Evolutionary conservation across 169 alveolate species (phyloP).

Genomic region (Plasmodium coatneyi): DNA sequence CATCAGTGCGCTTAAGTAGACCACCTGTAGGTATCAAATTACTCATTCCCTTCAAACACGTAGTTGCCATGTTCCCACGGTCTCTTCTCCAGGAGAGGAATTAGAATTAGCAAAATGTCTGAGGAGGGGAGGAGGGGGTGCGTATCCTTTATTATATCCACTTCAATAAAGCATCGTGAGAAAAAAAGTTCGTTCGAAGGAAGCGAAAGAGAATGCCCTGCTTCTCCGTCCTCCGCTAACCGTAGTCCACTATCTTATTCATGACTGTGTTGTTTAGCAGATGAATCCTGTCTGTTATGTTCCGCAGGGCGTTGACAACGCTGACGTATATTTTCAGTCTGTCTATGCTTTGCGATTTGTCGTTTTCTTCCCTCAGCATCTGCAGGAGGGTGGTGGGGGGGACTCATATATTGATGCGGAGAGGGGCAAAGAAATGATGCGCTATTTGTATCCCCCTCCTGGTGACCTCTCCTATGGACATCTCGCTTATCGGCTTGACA

Average conservation of each 20-base stretch:
- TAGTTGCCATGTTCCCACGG: constrained; percentile 61
- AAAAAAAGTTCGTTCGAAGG: not conserved
- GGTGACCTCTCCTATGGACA: constrained; percentile 58
- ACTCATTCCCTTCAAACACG: constrained; percentile 67
- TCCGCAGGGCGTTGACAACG: constrained; percentile 30
- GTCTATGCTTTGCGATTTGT: constrained; percentile 48
- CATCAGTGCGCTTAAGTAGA: not conserved
- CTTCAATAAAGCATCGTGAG: not conserved
- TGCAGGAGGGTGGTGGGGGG: not conserved
- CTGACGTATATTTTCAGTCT: constrained; percentile 43
- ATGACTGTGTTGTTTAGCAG: constrained; percentile 57
- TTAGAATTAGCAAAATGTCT: constrained; percentile 57
- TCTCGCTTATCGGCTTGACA: constrained; percentile 50
- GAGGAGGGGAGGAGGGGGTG: not conserved
- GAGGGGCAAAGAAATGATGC: not conserved
- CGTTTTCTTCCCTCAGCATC: constrained; percentile 59
- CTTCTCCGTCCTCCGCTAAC: not conserved
- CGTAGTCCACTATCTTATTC: constrained; percentile 68
- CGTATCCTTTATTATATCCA: not conserved
- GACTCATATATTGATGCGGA: not conserved
- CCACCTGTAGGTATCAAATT: not conserved
- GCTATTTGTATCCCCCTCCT: not conserved
- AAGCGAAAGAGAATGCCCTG: not conserved
- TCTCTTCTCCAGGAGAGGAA: constrained; percentile 61
- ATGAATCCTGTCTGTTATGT: constrained; percentile 58